These are phyloP conservation scores for Colletotrichum godetiae DNA, from an alignment of 2,329 filamentous ascomycete species.

Conservation along the genomic window DNA sequence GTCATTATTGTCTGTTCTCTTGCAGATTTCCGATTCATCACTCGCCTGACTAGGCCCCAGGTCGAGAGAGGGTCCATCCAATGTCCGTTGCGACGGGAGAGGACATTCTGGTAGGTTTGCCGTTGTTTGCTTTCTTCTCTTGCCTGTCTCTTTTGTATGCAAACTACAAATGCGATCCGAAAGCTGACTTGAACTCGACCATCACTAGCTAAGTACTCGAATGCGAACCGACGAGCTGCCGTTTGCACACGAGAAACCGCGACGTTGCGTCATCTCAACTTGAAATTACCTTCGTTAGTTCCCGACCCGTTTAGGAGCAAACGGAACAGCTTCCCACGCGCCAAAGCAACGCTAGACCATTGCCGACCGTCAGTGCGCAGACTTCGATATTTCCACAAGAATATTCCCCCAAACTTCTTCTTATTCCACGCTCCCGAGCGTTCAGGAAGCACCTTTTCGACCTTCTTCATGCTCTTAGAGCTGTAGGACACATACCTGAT, in stretches of 20 bases:
- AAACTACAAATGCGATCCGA: slow-evolving; percentile 12
- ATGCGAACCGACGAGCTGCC: neutral
- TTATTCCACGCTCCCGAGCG: neutral
- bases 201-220: neutral
- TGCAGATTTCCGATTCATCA: neutral
- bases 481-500: neutral
- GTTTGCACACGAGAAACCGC: slow-evolving; percentile 10
- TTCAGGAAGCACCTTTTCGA: neutral
- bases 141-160: neutral
- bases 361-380: slow-evolving; percentile 7
- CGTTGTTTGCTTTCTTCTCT: neutral
- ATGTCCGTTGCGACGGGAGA: neutral
- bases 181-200: neutral
- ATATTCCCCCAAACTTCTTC: neutral
- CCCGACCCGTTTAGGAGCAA: slow-evolving; percentile 21
- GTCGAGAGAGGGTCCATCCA: neutral
- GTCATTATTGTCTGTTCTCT: neutral
- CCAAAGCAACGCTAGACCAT: slow-evolving; percentile 6
- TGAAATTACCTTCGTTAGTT: slow-evolving; percentile 15
- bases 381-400: neutral
- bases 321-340: slow-evolving; percentile 20
- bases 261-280: neutral
- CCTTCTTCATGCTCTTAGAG: neutral
- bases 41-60: neutral
- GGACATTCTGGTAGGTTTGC: slow-evolving; percentile 4